These are phyloP conservation scores for Geranium incanum DNA, from an alignment of 441 rosid genomes.

Conservation along the genomic window DNA sequence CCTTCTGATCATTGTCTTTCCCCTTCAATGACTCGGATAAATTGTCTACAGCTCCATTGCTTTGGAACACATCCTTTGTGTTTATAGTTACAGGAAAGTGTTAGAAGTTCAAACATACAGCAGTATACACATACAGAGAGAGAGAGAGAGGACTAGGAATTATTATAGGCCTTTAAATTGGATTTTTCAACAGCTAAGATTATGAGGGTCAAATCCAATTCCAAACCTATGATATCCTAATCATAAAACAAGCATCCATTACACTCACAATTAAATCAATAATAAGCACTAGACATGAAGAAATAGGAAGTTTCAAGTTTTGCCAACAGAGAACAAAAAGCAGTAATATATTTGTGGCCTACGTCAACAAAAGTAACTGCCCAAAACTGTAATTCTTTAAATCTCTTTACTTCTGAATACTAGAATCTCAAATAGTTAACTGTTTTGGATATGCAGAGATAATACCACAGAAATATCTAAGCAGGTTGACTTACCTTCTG, in stretches of 20 bases:
- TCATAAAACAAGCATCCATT: neutral
- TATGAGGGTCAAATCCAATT: neutral
- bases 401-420: neutral
- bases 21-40: slow-evolving; percentile 32
- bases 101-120: slow-evolving; percentile 9
- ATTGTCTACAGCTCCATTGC: slow-evolving; percentile 30
- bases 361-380: neutral
- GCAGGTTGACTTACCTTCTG: slow-evolving; percentile 46
- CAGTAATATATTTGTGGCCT: neutral
- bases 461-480: slow-evolving; percentile 6
- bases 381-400: slow-evolving; percentile 8
- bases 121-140: neutral
- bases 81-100: slow-evolving; percentile 9
- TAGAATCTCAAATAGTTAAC: neutral
- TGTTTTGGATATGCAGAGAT: neutral
- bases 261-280: neutral
- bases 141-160: neutral
- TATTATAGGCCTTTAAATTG: no score
- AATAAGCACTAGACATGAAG: neutral
- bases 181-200: neutral
- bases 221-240: neutral
- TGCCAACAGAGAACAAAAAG: neutral
- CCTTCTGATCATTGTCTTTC: slow-evolving; percentile 36
- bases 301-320: slow-evolving; percentile 10
- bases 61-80: slow-evolving; percentile 34